A percentile compares a stretch with the other conserved stretches of the same genome.
Conservation (phyloP, 345 rosid species). For the Brassica juncea region DNA sequence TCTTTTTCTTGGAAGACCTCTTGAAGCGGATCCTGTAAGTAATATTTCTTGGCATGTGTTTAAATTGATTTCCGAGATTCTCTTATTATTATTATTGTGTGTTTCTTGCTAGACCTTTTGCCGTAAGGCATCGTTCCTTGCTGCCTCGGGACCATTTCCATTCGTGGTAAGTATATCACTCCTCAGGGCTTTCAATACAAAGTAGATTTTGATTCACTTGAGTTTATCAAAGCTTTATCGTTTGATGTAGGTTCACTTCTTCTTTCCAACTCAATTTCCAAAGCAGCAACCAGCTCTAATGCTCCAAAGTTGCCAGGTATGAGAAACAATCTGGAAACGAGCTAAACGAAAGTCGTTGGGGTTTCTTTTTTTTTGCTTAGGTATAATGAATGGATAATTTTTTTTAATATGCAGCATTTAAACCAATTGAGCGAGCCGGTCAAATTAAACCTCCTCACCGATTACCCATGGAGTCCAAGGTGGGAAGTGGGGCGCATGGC, state of each 20-base stretch:
- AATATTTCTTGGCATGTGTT: constrained; percentile 21
- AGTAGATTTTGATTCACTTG: not conserved
- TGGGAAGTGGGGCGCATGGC: constrained; percentile 81
- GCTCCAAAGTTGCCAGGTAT: constrained; percentile 89
- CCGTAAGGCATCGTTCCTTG: constrained; percentile 72
- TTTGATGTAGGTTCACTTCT: constrained; percentile 64
- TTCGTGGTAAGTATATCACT: constrained; percentile 59
- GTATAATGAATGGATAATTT: not conserved
- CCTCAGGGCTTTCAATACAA: not conserved
- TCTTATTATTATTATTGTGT: constrained; percentile 1
- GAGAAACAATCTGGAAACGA: not conserved
- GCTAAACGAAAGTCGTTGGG: not conserved
- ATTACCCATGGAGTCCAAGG: constrained; percentile 98
- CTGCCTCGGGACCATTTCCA: constrained; percentile 66
- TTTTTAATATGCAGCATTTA: constrained; percentile 54
- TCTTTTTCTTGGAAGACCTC: constrained; percentile 73
- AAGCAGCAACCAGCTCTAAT: constrained; percentile 76
- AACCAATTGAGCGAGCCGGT: constrained; percentile 57
- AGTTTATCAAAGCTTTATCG: not conserved
- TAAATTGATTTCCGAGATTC: not conserved
- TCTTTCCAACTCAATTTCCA: constrained; percentile 75
- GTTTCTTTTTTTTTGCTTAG: not conserved
- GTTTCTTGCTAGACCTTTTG: constrained; percentile 70
- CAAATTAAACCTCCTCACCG: constrained; percentile 60
- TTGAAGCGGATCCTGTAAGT: constrained; percentile 90